Evolutionary conservation across 2,329 filamentous ascomycete genomes (phyloP).

Genomic region (Furcasterigmium sp.): DNA sequence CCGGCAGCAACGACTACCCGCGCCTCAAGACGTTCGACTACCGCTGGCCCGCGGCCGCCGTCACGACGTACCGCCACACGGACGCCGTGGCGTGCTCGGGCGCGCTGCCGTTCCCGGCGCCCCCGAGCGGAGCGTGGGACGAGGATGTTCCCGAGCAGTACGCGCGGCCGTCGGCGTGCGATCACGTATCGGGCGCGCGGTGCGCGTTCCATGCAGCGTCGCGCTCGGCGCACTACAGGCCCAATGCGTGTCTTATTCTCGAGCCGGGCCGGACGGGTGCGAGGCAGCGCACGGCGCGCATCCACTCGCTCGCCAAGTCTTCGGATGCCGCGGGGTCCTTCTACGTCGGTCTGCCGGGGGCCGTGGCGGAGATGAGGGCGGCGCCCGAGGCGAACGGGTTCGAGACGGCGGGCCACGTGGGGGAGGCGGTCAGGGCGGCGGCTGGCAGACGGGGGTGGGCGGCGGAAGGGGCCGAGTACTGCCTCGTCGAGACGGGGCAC

Average conservation of each 20-base stretch:
- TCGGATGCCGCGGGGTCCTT: conserved; percentile 41
- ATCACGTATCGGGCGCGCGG: conserved; percentile 19
- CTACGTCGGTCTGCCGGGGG: conserved; percentile 44
- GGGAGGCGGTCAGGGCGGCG: conserved; percentile 3
- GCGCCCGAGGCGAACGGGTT: neutral
- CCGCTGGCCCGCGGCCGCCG: conserved; percentile 33
- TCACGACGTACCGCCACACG: conserved; percentile 38
- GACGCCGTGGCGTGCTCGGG: conserved; percentile 39
- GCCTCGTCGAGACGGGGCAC: conserved; percentile 10
- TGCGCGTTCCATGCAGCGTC: conserved; percentile 47
- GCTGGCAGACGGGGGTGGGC: conserved; percentile 8
- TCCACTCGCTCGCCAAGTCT: conserved; percentile 43
- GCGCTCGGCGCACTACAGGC: conserved; percentile 36
- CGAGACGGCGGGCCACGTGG: conserved; percentile 1
- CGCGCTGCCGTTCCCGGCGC: conserved; percentile 27
- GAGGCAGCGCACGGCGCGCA: conserved; percentile 20
- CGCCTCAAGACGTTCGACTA: conserved; percentile 50
- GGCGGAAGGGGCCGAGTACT: conserved; percentile 7
- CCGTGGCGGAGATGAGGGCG: conserved; percentile 35
- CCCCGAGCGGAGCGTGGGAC: conserved; percentile 17
- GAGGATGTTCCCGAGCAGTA: conserved; percentile 11
- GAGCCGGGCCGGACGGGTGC: conserved; percentile 19
- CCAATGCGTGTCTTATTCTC: conserved; percentile 43
- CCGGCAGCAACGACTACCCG: conserved; percentile 37
- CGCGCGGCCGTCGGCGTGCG: conserved; percentile 22